Evolutionary conservation across 495 filamentous ascomycete genomes (phyloP).

Genomic region (Podospora tetraspora): DNA sequence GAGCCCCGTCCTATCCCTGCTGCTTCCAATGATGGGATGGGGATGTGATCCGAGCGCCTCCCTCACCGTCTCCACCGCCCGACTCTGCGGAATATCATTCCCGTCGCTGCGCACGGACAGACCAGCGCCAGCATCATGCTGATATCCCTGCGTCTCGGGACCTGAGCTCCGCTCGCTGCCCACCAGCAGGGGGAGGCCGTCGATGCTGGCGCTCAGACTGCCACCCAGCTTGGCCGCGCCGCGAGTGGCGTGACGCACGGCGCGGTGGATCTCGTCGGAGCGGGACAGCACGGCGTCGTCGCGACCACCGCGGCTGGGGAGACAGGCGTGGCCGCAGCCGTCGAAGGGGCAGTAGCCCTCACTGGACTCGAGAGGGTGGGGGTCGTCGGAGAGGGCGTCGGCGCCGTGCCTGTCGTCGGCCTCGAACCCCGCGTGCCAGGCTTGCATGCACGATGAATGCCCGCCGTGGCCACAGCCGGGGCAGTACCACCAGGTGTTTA

Average conservation of each 20-base stretch:
- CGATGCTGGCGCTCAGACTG: constrained; percentile 4
- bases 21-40: constrained; percentile 1
- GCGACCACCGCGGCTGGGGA: constrained; percentile 53
- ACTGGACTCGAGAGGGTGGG: constrained; percentile 43
- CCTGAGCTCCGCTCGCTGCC: background rate
- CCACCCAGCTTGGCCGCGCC: constrained; percentile 14
- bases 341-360: constrained; percentile 70
- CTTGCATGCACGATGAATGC: constrained; percentile 61
- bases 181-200: background rate
- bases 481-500: constrained; percentile 61
- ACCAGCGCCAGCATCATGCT: constrained; percentile 1
- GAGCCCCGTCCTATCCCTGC: constrained; percentile 3
- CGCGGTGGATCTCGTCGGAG: constrained; percentile 39
- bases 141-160: background rate
- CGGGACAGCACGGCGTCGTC: constrained; percentile 38
- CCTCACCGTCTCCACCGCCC: constrained; percentile 48
- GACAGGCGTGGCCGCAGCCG: constrained; percentile 68
- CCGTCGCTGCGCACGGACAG: constrained; percentile 27
- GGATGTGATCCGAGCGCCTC: constrained; percentile 34
- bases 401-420: constrained; percentile 6
- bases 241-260: constrained; percentile 38
- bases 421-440: constrained; percentile 51
- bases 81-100: constrained; percentile 45
- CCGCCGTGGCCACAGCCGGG: constrained; percentile 72
- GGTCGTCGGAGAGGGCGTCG: constrained; percentile 9